These are phyloP conservation scores for Microbotryum saponariae DNA, from an alignment of 1,284 basidiomycete genomes.

Conservation along the genomic window DNA sequence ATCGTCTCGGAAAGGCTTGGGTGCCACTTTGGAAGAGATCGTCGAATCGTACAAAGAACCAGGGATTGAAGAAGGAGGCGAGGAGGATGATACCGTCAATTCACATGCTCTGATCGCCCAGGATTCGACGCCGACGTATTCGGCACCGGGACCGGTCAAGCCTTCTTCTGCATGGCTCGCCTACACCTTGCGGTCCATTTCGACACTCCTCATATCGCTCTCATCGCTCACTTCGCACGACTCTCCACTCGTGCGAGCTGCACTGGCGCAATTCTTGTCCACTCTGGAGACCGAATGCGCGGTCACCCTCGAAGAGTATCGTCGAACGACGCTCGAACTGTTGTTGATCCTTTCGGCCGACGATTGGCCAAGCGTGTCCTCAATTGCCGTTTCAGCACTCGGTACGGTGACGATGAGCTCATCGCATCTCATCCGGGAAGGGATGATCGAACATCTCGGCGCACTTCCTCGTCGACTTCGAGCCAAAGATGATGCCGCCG, in stretches of 20 bases:
- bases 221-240: conserved; percentile 49
- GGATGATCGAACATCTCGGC: conserved; percentile 52
- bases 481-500: conserved; percentile 60
- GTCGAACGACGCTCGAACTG: conserved; percentile 51
- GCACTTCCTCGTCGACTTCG: conserved; percentile 61
- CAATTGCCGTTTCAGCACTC: too few relatives aligned
- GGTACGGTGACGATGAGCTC: too few relatives aligned
- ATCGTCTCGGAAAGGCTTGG: neutral
- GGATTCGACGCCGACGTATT: conserved; percentile 26
- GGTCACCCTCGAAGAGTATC: conserved; percentile 49
- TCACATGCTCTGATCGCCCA: conserved; percentile 32
- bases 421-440: too few relatives aligned
- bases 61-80: too few relatives aligned
- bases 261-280: conserved; percentile 53
- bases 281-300: conserved; percentile 52
- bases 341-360: conserved; percentile 57
- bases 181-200: conserved; percentile 38
- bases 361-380: conserved; percentile 51
- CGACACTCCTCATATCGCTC: conserved; percentile 38
- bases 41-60: conserved; percentile 14
- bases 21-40: conserved; percentile 16
- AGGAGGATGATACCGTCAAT: too few relatives aligned
- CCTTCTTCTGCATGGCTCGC: conserved; percentile 42
- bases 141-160: conserved; percentile 3
- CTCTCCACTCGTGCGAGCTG: conserved; percentile 53